A percentile compares a stretch with the other conserved stretches of the same genome.
Evolutionary conservation across 768 basidiomycete species (phyloP).

Genomic region (Xerocomellus chrysenteron): DNA sequence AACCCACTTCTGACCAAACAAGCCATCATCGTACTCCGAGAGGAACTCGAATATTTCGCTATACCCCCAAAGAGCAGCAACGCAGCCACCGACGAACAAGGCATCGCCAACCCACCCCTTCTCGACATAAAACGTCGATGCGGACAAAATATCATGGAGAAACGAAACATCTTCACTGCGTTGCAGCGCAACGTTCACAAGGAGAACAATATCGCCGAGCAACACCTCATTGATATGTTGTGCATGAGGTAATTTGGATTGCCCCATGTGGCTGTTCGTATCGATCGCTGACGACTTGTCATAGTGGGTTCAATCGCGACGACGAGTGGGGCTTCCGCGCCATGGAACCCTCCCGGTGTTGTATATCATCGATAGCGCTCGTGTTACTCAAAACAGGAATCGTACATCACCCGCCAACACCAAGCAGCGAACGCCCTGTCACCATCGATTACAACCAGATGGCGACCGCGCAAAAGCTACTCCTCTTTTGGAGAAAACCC

Average conservation of each 20-base stretch:
- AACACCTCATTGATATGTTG: slow-evolving; percentile 99
- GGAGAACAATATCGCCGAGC: slow-evolving; percentile 98
- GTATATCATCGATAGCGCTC: slow-evolving; percentile 97
- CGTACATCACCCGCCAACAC: slow-evolving; percentile 54
- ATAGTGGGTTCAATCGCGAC: slow-evolving; percentile 90
- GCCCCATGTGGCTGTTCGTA: not conserved
- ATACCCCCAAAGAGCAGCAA: slow-evolving; percentile 75
- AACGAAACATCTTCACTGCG: slow-evolving; percentile 93
- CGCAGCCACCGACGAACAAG: slow-evolving; percentile 70
- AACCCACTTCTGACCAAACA: slow-evolving; percentile 95
- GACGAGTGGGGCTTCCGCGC: slow-evolving; percentile 98
- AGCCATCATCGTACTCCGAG: slow-evolving; percentile 96
- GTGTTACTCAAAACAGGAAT: slow-evolving; percentile 98
- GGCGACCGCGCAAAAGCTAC: slow-evolving; percentile 94
- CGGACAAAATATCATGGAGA: slow-evolving; percentile 84
- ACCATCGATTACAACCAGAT: slow-evolving; percentile 90
- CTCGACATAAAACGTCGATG: slow-evolving; percentile 82
- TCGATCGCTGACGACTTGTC: slow-evolving; percentile 9
- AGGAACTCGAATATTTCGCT: slow-evolving; percentile 97
- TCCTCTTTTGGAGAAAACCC: slow-evolving; percentile 98
- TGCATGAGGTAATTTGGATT: slow-evolving; percentile 83
- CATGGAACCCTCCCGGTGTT: slow-evolving; percentile 92
- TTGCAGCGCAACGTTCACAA: slow-evolving; percentile 98
- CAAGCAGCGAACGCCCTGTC: slow-evolving; percentile 65
- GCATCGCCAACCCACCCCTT: slow-evolving; percentile 76